These are phyloP conservation scores for Fragosphaeria purpurea DNA, from an alignment of 2,329 filamentous ascomycete species.

Conservation along the genomic window DNA sequence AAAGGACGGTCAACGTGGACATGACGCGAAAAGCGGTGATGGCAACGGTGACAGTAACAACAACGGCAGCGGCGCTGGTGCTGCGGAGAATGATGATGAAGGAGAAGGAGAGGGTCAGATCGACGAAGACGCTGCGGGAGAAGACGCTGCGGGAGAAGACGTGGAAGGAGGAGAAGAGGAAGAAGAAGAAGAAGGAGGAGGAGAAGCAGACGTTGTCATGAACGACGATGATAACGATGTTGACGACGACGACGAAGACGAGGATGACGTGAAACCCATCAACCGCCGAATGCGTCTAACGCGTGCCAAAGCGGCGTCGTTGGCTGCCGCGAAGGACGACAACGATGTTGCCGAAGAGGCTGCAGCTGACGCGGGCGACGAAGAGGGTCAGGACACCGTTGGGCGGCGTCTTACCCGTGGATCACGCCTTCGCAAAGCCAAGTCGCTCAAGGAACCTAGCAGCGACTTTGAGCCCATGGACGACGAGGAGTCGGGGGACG, in stretches of 20 bases:
- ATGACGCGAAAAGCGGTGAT: background rate
- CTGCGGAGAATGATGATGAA: conserved; percentile 5
- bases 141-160: conserved; percentile 5
- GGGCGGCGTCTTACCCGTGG: conserved; percentile 38
- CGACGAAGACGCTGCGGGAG: conserved; percentile 4
- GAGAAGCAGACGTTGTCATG: conserved; percentile 19
- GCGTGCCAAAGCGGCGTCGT: conserved; percentile 8
- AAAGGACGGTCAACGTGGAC: conserved; percentile 5
- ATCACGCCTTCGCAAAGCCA: conserved; percentile 32
- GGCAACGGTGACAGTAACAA: background rate
- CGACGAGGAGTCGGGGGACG: conserved; percentile 49
- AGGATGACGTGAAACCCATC: conserved; percentile 30
- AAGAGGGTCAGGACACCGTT: background rate
- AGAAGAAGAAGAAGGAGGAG: conserved; percentile 8
- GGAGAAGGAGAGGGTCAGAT: background rate
- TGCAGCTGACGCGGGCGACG: conserved; percentile 14
- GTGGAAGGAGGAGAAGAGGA: conserved; percentile 1
- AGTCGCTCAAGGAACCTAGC: conserved; percentile 41
- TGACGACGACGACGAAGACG: conserved; percentile 25
- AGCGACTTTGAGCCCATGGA: conserved; percentile 50
- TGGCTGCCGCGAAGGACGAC: conserved; percentile 5
- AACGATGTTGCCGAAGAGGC: background rate
- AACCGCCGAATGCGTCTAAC: conserved; percentile 25
- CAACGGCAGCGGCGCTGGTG: conserved; percentile 4
- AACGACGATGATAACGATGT: conserved; percentile 30